These are phyloP conservation scores for Lactarius trivialis DNA, from an alignment of 768 basidiomycete genomes.

Conservation along the genomic window DNA sequence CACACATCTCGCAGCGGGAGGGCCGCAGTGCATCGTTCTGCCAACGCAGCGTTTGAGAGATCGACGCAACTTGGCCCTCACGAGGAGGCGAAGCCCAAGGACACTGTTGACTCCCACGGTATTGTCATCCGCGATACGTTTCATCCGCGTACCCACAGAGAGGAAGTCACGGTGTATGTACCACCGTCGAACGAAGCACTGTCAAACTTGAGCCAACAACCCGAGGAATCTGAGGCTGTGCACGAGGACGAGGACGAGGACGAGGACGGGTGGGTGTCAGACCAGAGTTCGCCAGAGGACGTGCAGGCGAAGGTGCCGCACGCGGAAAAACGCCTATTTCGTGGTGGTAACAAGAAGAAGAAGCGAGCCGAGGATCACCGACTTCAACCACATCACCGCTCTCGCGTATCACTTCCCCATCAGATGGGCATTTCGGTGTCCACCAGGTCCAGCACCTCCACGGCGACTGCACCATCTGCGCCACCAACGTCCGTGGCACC, in stretches of 20 bases:
- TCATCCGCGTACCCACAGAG: background rate
- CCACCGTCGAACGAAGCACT: background rate
- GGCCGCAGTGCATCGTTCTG: slow-evolving; percentile 24
- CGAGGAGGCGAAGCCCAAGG: no score
- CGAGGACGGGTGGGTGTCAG: slow-evolving; percentile 61
- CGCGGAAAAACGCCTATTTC: background rate
- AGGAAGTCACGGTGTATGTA: background rate
- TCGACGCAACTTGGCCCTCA: no score
- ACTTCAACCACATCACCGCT: background rate
- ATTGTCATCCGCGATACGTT: background rate
- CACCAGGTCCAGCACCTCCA: background rate
- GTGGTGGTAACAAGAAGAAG: slow-evolving; percentile 15
- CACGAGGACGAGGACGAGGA: slow-evolving; percentile 39
- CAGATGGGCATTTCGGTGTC: background rate
- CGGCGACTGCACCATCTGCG: slow-evolving; percentile 20
- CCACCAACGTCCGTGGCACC: background rate
- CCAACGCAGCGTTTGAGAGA: no score
- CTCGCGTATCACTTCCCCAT: background rate
- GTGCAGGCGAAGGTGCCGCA: background rate
- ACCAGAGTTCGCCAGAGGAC: slow-evolving; percentile 34
- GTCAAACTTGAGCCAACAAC: background rate
- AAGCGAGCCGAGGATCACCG: slow-evolving; percentile 1
- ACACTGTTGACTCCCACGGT: no score
- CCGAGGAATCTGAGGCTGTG: slow-evolving; percentile 19
- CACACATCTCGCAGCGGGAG: slow-evolving; percentile 26